phyloP scores from a whole-genome alignment of 495 filamentous ascomycete species.

The Aspergillus ostianus region DNA sequence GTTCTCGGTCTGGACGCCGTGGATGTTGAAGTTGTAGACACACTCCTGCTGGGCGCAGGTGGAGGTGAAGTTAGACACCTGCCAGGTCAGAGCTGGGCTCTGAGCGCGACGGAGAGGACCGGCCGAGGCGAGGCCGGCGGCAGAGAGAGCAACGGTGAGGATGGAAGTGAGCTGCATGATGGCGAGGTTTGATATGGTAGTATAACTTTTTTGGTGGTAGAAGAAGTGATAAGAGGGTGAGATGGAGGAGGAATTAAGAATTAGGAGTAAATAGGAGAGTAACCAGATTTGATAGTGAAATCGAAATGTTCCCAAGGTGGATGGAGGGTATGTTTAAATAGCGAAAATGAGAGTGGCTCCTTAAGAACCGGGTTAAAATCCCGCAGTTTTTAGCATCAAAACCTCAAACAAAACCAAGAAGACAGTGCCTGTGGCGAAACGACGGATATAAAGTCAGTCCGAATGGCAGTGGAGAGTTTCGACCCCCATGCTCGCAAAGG shows the following conservation, averaged over 20 bases:
- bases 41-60: conserved; percentile 38
- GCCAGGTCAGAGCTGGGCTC: conserved; percentile 31
- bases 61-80: conserved; percentile 33
- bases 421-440: conserved; percentile 2
- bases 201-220: not conserved
- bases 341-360: not conserved
- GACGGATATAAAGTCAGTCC: not conserved
- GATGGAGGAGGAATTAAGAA: not conserved
- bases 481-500: not conserved
- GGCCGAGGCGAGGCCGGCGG: conserved; percentile 27
- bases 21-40: conserved; percentile 38
- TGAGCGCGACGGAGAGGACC: conserved; percentile 13
- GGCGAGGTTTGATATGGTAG: conserved; percentile 5
- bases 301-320: not conserved
- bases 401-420: not conserved
- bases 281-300: not conserved
- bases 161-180: conserved; percentile 37
- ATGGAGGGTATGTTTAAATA: conserved; percentile 1
- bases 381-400: conserved; percentile 1
- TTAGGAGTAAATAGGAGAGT: not conserved
- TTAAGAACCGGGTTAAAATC: not conserved
- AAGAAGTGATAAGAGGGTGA: not conserved
- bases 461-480: conserved; percentile 6
- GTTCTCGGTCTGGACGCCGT: conserved; percentile 23
- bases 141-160: conserved; percentile 31